phyloP scores from a whole-genome alignment of 768 basidiomycete genomes.

The Macrolepiota dolichaula region DNA sequence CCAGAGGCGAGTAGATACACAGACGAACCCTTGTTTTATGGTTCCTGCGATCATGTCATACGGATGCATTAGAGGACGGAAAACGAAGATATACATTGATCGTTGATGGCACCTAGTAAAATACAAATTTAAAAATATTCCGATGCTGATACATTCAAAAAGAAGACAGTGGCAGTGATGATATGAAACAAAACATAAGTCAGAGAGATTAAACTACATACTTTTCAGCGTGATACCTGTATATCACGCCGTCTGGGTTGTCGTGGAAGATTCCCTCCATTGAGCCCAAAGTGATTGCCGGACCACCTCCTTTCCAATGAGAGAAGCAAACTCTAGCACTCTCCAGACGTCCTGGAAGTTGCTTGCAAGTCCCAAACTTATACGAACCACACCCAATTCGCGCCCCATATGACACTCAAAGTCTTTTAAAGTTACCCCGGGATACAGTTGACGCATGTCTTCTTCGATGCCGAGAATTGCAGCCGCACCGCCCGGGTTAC shows the following conservation, averaged over 20 bases:
- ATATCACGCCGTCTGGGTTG: slow-evolving; percentile 21
- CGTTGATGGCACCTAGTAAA: neutral
- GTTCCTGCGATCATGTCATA: neutral
- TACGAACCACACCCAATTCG: slow-evolving; percentile 71
- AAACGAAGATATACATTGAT: neutral
- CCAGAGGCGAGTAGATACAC: slow-evolving; percentile 18
- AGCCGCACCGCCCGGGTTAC: slow-evolving; percentile 81
- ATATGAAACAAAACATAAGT: slow-evolving; percentile 9
- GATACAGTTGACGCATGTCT: slow-evolving; percentile 59
- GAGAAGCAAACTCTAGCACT: slow-evolving; percentile 45
- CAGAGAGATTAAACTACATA: slow-evolving; percentile 12
- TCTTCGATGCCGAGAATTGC: slow-evolving; percentile 63
- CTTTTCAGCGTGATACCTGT: neutral
- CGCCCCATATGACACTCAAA: slow-evolving; percentile 60
- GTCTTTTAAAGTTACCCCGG: slow-evolving; percentile 57
- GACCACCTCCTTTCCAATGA: slow-evolving; percentile 33
- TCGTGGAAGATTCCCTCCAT: slow-evolving; percentile 25
- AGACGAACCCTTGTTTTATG: neutral
- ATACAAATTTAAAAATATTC: slow-evolving; percentile 9
- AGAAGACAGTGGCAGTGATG: neutral
- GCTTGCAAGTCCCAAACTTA: slow-evolving; percentile 78
- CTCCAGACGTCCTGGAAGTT: slow-evolving; percentile 74
- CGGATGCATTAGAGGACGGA: neutral
- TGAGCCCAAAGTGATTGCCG: slow-evolving; percentile 23
- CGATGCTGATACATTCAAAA: neutral